Evolutionary conservation across 2,329 filamentous ascomycete species (phyloP), one percentile per base, ranked within the genome.

Genomic region (Claviceps spartinae): DNA sequence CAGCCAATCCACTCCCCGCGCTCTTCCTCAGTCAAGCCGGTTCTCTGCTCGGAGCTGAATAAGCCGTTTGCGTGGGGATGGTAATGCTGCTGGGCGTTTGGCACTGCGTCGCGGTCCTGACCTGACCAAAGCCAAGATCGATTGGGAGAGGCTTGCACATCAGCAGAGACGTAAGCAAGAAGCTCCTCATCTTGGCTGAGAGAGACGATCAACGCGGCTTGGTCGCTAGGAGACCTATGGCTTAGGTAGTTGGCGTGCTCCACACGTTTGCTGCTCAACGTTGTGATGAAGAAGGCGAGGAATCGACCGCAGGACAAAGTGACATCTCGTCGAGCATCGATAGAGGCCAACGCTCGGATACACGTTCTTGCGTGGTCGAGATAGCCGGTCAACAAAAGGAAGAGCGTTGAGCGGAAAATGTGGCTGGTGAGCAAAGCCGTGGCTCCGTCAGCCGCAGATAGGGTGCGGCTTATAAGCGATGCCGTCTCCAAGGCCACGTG

Each of bases 111-210:
- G 43, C 67, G 65, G 59, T 85, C 82, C 38, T 75, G 75, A 34
- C 78, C 75, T 60, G 78, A 69, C 91, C 90, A 96, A 4, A 90
- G 78, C 91, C 91, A 97, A 13, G 83, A 83, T 38, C 80, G 80
- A 50, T 89, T 84, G 0, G 77, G 74, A n/a, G 78, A 81, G 1
- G 84, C 86, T 67, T 97, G 91, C 61, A 94, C 74, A 67, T 97
- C 93, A 0, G 84, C 86, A 34, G 86, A 91, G 1, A 86, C 81
- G 60, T 95, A 95, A 0, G 83, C 87, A 30, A 97, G 71, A 59
- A 97, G 77, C 64, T 96, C 91, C 63, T 97, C 90, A 61, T 98
- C 90, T 3, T 75, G 73, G 46, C 64, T 60, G 2, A 70, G 57
- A 20, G 65, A 65, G 26, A 64, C 52, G 6, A 67, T 54, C n/a